These are phyloP conservation scores for Epicoccum sorghinum DNA, from an alignment of 2,329 filamentous ascomycete genomes.

Conservation along the genomic window DNA sequence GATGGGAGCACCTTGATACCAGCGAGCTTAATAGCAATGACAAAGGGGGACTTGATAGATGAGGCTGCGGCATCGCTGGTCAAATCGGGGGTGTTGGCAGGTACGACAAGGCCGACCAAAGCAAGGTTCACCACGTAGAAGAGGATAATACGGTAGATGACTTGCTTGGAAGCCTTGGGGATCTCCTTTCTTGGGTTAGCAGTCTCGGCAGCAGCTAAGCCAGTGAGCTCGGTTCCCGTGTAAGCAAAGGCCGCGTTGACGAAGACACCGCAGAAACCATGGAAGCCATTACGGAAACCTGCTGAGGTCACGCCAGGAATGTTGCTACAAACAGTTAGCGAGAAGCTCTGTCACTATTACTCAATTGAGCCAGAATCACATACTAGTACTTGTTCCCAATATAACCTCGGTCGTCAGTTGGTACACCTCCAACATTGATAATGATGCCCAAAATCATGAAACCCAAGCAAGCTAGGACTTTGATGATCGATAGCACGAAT, in stretches of 20 bases:
- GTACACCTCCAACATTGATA: constrained; percentile 65
- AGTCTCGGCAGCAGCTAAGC: constrained; percentile 63
- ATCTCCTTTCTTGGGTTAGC: constrained; percentile 57
- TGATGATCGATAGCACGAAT: constrained; percentile 63
- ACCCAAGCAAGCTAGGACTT: constrained; percentile 63
- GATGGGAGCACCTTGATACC: constrained; percentile 65
- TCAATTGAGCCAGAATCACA: constrained; percentile 5
- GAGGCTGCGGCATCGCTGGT: constrained; percentile 3
- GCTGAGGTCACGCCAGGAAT: constrained; percentile 1
- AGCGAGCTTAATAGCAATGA: constrained; percentile 67
- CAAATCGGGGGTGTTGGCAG: constrained; percentile 29
- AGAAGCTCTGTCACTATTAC: not conserved
- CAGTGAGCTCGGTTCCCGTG: constrained; percentile 65
- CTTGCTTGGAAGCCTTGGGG: constrained; percentile 51
- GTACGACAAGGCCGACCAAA: constrained; percentile 50
- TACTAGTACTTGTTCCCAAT: constrained; percentile 66
- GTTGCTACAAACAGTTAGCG: not conserved
- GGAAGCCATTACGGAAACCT: constrained; percentile 63
- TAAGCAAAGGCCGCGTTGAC: constrained; percentile 68
- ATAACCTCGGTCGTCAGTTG: constrained; percentile 60
- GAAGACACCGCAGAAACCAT: constrained; percentile 67
- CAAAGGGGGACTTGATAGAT: constrained; percentile 62
- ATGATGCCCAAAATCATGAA: constrained; percentile 70
- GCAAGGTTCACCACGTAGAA: constrained; percentile 52
- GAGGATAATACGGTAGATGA: constrained; percentile 52